Evolutionary conservation across 768 basidiomycete genomes (phyloP), one percentile per base, ranked within the genome.

Genomic region (Stropharia rugosoannulata): DNA sequence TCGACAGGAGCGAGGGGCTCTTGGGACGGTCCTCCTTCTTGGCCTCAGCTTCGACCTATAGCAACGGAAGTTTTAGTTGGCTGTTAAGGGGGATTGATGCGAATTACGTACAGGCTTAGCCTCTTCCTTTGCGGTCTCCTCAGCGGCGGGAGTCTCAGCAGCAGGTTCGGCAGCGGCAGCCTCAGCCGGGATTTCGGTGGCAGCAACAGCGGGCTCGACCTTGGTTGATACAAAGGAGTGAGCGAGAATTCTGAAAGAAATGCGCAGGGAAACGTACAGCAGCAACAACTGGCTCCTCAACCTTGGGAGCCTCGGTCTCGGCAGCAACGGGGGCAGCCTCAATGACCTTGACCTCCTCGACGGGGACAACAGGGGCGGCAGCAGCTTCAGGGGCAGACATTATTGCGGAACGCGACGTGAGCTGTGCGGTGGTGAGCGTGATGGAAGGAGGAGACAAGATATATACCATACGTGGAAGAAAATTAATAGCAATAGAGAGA

Each of bases 1-100:
- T 94, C 63, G 84, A 68, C 55, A 95, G 79, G 62, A 94, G 66
- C 50, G 82, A 75, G 15, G 90, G 90, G 75, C 89, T 91, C 83
- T 86, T 90, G 64, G 90, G 88, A 62, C 81, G 80, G 38, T 90
- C 86, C 62, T 91, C 86, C 78, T 90, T 91, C 83, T 87, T 86
- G 29, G 75, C 63, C 58, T 80, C 76, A 49, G 76, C 74, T 68
- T 87, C 77, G 48, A 66, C 71, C 76, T 78, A 39, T 43, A 39
- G 47, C 39, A 48, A 55, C 54, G 27, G 10, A 48, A 19, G 36
- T 12, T 39, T 15, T 16, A 45, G 29, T 19, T 29, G 36, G 36
- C 16, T 52, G 50, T 49, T 58, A 60, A 56, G 8, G 46, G 44
- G 8, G 32, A 16, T n/a, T 46, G 27, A 54, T 37, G 13, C 19